Evolutionary conservation across 768 basidiomycete genomes (phyloP), one percentile per base, ranked within the genome.

Genomic region (Kwoniella mangroviensis): DNA sequence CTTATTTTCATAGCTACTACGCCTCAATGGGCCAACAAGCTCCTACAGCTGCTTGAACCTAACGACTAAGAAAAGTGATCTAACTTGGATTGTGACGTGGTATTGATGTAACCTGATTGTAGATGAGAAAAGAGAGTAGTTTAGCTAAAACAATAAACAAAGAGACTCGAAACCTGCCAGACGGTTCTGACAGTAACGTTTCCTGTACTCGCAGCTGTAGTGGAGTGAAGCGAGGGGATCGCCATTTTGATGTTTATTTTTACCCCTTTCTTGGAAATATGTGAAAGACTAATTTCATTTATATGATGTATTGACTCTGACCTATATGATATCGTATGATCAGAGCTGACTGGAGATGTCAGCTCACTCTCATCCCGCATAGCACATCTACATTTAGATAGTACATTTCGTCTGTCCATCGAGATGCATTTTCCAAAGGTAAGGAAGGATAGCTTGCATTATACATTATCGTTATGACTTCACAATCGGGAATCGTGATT

Each of bases 11-110:
- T 58, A 77, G 75, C 53, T 77, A 77, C 51, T 77, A 77, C 67
- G 75, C 75, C 65, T 65, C 65, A 21, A 70, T 76, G 70, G 75
- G 75, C 10, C 75, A 76, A 53, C 60, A 62, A 56, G 65, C 69
- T 34, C 60, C 69, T 51, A 28, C 58, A 63, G 58, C 60, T 57
- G 68, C 58, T 51, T 62, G 53, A 28, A 52, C 64, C 19, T 24
- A 49, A 53, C 53, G 28, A 28, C 28, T 4, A 28, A 17, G 53
- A n/a, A 54, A 54, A 41, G 24, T n/a, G 15, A 60, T 60, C 58
- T 60, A 21, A 60, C 58, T 13, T 43, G 15, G 40, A n/a, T 0
- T 49, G 15, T 54, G 21, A 60, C 40, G 58, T 42, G 22, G 9
- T 41, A 41, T 43, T 43, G 56, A 24, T 26, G 15, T 24, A 57